Conservation (phyloP, 2,329 filamentous ascomycete genomes). For the Cryphonectria parasitica region DNA sequence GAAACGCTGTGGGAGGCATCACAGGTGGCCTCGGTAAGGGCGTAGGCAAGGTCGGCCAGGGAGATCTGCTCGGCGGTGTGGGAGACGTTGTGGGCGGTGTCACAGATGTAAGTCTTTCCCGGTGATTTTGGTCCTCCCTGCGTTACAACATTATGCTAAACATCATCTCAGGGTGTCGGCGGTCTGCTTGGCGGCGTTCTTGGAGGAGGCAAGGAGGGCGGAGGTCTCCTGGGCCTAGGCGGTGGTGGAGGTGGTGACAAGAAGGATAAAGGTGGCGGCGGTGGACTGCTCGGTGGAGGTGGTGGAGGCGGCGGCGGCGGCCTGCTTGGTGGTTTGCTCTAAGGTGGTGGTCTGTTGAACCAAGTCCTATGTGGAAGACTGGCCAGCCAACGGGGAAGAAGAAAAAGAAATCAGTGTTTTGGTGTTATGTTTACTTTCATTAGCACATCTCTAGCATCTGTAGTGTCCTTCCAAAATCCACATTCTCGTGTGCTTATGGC, state of each 20-base stretch:
- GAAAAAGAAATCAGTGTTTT: background rate
- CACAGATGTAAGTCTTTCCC: conserved; percentile 10
- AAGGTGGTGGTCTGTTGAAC: background rate
- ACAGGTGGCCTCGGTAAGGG: conserved; percentile 28
- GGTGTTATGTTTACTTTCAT: background rate
- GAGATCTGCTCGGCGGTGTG: conserved; percentile 25
- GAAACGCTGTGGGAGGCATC: conserved; percentile 26
- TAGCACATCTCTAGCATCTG: conserved; percentile 3
- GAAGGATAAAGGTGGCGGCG: conserved; percentile 21
- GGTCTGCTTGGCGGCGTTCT: conserved; percentile 28
- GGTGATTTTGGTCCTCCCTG: background rate
- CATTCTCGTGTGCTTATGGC: background rate
- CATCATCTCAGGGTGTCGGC: conserved; percentile 16
- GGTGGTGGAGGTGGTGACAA: conserved; percentile 21
- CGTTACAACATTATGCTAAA: background rate
- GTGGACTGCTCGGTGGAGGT: conserved; percentile 12
- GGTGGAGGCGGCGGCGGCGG: conserved; percentile 20
- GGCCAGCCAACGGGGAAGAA: background rate
- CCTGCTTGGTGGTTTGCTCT: conserved; percentile 20
- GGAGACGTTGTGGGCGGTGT: conserved; percentile 29
- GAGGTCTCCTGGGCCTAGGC: conserved; percentile 19
- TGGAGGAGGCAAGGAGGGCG: conserved; percentile 22
- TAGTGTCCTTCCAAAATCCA: too few species aligned
- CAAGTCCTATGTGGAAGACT: background rate
- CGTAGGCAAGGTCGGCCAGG: conserved; percentile 27